Evolutionary conservation across 2,329 filamentous ascomycete species (phyloP).

Genomic region (Pyricularia sp.): DNA sequence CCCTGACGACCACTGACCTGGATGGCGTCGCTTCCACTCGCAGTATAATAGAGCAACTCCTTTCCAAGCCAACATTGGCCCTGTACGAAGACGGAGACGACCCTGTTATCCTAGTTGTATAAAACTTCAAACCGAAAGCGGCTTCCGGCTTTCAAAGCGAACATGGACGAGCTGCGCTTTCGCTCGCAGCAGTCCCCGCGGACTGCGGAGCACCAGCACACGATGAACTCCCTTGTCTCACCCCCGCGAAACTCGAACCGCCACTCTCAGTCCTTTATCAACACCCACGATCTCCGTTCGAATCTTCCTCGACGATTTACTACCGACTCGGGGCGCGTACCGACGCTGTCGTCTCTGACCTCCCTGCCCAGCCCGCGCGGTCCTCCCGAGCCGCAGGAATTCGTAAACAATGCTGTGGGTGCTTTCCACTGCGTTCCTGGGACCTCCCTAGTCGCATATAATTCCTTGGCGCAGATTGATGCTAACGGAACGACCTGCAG

Average conservation of each 20-base stretch:
- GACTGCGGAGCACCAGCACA: slow-evolving; percentile 47
- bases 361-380: slow-evolving; percentile 42
- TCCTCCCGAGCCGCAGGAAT: slow-evolving; percentile 38
- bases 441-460: background rate
- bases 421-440: background rate
- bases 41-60: background rate
- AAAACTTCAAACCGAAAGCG: background rate
- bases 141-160: slow-evolving; percentile 16
- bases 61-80: slow-evolving; percentile 10
- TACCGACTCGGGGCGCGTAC: slow-evolving; percentile 77
- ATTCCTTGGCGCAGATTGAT: background rate
- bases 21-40: background rate
- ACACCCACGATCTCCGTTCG: slow-evolving; percentile 60
- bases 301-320: slow-evolving; percentile 88
- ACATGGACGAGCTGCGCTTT: slow-evolving; percentile 75
- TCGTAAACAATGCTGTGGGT: slow-evolving; percentile 21
- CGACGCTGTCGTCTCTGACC: slow-evolving; percentile 59
- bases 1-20: background rate
- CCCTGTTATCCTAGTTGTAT: background rate
- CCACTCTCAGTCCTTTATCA: slow-evolving; percentile 42
- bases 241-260: slow-evolving; percentile 58
- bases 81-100: slow-evolving; percentile 27
- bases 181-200: slow-evolving; percentile 68
- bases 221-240: slow-evolving; percentile 66
- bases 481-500: slow-evolving; percentile 24